Evolutionary conservation across 257 asterid species (phyloP).

Genomic region (Avicennia marina): DNA sequence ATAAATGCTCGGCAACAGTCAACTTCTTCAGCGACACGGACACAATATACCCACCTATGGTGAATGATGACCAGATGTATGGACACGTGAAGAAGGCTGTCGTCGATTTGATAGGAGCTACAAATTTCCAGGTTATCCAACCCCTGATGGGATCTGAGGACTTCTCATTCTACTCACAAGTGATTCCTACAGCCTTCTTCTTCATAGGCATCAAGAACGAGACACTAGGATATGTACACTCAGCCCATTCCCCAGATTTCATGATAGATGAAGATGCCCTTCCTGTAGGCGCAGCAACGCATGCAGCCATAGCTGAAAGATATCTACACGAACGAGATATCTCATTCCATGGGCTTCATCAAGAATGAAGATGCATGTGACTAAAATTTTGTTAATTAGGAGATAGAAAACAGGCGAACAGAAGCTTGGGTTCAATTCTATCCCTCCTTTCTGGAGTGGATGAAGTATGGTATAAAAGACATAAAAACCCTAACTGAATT

Average conservation of each 20-base stretch:
- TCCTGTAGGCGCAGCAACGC: slow-evolving; percentile 76
- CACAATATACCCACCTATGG: slow-evolving; percentile 75
- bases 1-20: slow-evolving; percentile 65
- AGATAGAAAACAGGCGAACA: background rate
- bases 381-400: no score
- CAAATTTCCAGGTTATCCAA: slow-evolving; percentile 43
- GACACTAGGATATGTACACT: slow-evolving; percentile 54
- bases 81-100: slow-evolving; percentile 47
- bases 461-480: no score
- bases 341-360: slow-evolving; percentile 11
- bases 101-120: slow-evolving; percentile 44
- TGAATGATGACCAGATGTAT: slow-evolving; percentile 57
- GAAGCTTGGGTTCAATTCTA: no score
- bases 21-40: slow-evolving; percentile 62
- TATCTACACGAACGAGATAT: slow-evolving; percentile 35
- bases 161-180: slow-evolving; percentile 79
- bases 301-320: slow-evolving; percentile 92
- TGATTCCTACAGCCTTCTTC: slow-evolving; percentile 72
- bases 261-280: slow-evolving; percentile 83
- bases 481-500: no score
- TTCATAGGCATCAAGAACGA: slow-evolving; percentile 73
- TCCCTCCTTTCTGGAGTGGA: no score
- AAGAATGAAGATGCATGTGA: slow-evolving; percentile 12
- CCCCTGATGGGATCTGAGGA: slow-evolving; percentile 94
- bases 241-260: slow-evolving; percentile 74